These are phyloP conservation scores for Suhomyces yuchorum DNA, from an alignment of 1,139 yeast genomes.

Conservation along the genomic window DNA sequence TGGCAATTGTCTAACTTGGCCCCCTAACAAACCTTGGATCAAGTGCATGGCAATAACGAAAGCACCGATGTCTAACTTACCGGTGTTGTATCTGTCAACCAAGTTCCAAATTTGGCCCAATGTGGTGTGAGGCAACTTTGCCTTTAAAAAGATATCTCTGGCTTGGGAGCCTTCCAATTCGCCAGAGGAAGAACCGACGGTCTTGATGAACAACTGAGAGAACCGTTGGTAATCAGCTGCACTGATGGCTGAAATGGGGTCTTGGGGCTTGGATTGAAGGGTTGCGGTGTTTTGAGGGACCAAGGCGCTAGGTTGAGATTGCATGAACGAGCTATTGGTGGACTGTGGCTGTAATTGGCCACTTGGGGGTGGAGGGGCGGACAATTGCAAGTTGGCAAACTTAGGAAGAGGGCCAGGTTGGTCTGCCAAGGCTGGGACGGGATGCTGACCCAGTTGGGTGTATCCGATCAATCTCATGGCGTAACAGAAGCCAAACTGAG, in stretches of 20 bases:
- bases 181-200: constrained; percentile 56
- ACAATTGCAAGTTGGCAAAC: constrained; percentile 42
- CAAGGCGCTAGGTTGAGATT: constrained; percentile 47
- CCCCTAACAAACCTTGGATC: constrained; percentile 77
- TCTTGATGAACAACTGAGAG: constrained; percentile 70
- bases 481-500: constrained; percentile 76
- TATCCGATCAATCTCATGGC: constrained; percentile 91
- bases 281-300: constrained; percentile 40
- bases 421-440: constrained; percentile 53
- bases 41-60: constrained; percentile 95
- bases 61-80: constrained; percentile 69
- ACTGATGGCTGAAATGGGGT: constrained; percentile 60
- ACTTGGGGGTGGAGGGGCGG: constrained; percentile 21
- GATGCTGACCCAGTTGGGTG: constrained; percentile 72
- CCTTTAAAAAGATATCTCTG: constrained; percentile 81
- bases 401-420: constrained; percentile 60
- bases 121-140: constrained; percentile 72
- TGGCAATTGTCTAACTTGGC: constrained; percentile 70
- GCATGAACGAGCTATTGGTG: constrained; percentile 48
- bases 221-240: constrained; percentile 71
- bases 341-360: constrained; percentile 33
- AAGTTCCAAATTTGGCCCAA: constrained; percentile 89
- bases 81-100: constrained; percentile 75
- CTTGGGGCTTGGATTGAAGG: constrained; percentile 34
- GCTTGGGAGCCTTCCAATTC: constrained; percentile 75